Evolutionary conservation across 2,329 filamentous ascomycete genomes (phyloP).

Genomic region (Calycina marina): DNA sequence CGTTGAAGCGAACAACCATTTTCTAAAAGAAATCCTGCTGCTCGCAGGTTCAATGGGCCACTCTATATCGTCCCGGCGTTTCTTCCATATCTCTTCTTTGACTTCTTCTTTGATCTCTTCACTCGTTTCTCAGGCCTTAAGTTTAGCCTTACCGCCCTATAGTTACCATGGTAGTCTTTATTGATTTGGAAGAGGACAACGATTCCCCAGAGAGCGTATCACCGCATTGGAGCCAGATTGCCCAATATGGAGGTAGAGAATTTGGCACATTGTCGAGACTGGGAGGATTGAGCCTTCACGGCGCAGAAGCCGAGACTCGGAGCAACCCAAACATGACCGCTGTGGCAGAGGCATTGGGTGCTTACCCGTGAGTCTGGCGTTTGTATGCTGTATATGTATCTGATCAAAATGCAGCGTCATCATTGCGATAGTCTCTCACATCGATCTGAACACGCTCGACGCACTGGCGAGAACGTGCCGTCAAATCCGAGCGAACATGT

Average conservation of each 20-base stretch:
- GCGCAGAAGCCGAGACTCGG: constrained; percentile 5
- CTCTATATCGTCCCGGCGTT: constrained; percentile 11
- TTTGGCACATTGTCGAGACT: constrained; percentile 3
- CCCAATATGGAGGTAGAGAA: neutral
- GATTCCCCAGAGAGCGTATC: constrained; percentile 16
- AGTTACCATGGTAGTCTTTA: constrained; percentile 23
- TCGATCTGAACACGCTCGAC: constrained; percentile 81
- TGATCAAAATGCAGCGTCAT: constrained; percentile 44
- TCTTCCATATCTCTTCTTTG: constrained; percentile 11
- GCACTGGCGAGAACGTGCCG: constrained; percentile 71
- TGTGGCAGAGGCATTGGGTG: constrained; percentile 47
- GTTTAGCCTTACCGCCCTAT: neutral
- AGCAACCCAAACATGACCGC: constrained; percentile 37
- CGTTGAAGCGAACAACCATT: too few relatives aligned
- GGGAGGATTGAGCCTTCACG: constrained; percentile 2
- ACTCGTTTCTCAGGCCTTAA: constrained; percentile 2
- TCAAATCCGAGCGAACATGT: constrained; percentile 59
- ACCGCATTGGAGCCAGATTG: constrained; percentile 5
- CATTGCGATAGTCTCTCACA: constrained; percentile 55
- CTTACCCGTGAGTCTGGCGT: constrained; percentile 47
- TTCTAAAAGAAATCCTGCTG: neutral
- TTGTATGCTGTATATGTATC: constrained; percentile 1
- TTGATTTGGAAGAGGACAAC: constrained; percentile 21
- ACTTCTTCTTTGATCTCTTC: too few relatives aligned
- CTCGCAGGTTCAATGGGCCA: constrained; percentile 18